Base-by-base conservation (phyloP, 306 rosid genomes). In the Trifolium repens region DNA sequence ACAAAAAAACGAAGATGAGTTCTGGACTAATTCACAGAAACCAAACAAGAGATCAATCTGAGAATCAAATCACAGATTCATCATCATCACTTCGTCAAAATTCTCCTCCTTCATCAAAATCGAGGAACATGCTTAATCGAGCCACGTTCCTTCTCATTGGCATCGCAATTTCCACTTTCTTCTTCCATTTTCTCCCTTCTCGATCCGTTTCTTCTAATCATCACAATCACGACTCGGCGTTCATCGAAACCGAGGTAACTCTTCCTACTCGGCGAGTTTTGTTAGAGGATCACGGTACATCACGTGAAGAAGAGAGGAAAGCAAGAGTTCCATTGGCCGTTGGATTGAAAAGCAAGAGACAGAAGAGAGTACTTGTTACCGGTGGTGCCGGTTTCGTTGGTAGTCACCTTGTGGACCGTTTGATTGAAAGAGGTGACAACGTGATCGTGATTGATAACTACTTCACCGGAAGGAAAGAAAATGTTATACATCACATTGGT, bases 351-450 rank as follows among this genome's bases (percentile, higher is more conserved):
- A 57, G 5, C 7, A 75, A 40, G 43, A 90, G 78, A 82, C 79
- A 34, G 17, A 79, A 72, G 84, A 81, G 98, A 84, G 70, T 94
- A 9, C 72, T 94, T 50, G 93, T 94, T 2, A 94, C 98, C 0
- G 98, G 97, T 37, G 98, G 98, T 50, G 98, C 98, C 2, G 98
- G 98, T 70, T 94, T 94, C 84, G 98, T 94, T 0, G 97, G 97
- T 30, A 91, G 97, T 79, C 98, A 94, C 68, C 87, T 94, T 2
- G 98, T 94, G 46, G 98, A 94, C 78, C 97, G 96, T 71, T 61
- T 94, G 83, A 88, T 94, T 0, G 91, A 86, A 24, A 64, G 96
- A 1, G 98, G 98, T 0, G 93, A 94, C 10, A 94, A 84, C 58
- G 94, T 94, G 68, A 90, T 94, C 69, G 97, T 94, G 16, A 82